These are phyloP conservation scores for Tetradesmus obliquus DNA, from an alignment of 139 green algal species.

Conservation along the genomic window DNA sequence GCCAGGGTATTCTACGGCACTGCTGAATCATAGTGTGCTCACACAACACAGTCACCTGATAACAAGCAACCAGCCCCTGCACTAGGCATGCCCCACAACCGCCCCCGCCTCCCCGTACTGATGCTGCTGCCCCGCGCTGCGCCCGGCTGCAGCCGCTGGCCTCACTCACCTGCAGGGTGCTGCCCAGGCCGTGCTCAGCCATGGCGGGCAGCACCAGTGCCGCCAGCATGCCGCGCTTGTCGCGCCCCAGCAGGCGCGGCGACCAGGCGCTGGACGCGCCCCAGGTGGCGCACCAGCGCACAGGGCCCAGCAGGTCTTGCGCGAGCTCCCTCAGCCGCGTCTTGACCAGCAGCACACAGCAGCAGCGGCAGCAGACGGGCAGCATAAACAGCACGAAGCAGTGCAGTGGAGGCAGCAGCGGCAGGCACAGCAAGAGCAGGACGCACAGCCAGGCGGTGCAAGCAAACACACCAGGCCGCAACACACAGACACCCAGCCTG, in stretches of 20 bases:
- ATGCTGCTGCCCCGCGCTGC: too few relatives aligned
- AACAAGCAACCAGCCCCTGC: too few relatives aligned
- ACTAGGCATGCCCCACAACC: too few relatives aligned
- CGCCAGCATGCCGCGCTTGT: slow-evolving; percentile 73
- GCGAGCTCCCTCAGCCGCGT: slow-evolving; percentile 69
- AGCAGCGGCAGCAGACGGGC: neutral
- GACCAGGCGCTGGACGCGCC: slow-evolving; percentile 48
- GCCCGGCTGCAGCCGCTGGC: too few relatives aligned
- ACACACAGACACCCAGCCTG: too few relatives aligned
- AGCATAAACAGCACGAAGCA: neutral
- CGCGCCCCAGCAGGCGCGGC: slow-evolving; percentile 63
- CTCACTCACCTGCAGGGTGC: neutral
- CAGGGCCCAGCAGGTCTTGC: slow-evolving; percentile 65
- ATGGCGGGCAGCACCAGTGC: neutral
- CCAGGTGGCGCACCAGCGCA: slow-evolving; percentile 34
- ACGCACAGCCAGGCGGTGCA: neutral
- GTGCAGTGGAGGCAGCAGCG: neutral
- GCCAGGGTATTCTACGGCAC: too few relatives aligned
- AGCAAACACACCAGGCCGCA: too few relatives aligned
- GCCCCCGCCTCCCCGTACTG: too few relatives aligned
- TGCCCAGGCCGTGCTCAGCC: neutral
- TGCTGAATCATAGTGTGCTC: too few relatives aligned
- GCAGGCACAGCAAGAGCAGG: neutral
- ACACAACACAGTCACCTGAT: too few relatives aligned
- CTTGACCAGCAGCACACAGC: slow-evolving; percentile 21